phyloP scores from a whole-genome alignment of 2,329 filamentous ascomycete species.

The Neocucurbitaria cava region DNA sequence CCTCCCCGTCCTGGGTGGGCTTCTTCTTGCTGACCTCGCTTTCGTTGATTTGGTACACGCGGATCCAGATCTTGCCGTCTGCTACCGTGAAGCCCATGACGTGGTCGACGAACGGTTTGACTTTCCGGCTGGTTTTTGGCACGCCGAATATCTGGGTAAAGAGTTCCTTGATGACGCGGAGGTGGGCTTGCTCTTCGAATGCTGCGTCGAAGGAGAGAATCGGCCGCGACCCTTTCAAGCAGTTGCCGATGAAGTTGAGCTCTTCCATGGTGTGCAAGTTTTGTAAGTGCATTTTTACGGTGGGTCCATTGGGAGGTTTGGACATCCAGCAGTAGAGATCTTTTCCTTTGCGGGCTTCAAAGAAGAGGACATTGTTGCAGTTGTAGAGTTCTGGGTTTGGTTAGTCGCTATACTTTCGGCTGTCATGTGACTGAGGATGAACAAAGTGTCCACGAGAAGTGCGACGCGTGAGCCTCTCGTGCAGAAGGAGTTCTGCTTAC shows the following conservation, averaged over 20 bases:
- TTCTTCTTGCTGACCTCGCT: conserved; percentile 66
- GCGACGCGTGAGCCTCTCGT: not conserved
- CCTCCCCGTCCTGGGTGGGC: conserved; percentile 49
- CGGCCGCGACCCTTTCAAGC: conserved; percentile 88
- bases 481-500: conserved; percentile 17
- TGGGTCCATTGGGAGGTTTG: conserved; percentile 85
- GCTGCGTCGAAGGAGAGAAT: conserved; percentile 88
- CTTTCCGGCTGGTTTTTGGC: conserved; percentile 83
- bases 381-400: conserved; percentile 73
- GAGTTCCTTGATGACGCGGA: conserved; percentile 85
- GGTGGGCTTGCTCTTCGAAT: conserved; percentile 83
- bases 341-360: conserved; percentile 92
- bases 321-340: conserved; percentile 94
- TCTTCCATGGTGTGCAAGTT: conserved; percentile 97
- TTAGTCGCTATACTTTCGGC: conserved; percentile 11
- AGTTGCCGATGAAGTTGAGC: conserved; percentile 95
- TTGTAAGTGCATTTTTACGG: conserved; percentile 78
- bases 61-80: conserved; percentile 94
- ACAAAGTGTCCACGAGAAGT: not conserved
- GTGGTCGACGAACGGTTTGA: conserved; percentile 95
- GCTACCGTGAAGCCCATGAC: conserved; percentile 91
- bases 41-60: conserved; percentile 92
- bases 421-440: not conserved
- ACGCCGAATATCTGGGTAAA: conserved; percentile 92
- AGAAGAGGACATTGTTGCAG: conserved; percentile 94